phyloP scores from a whole-genome alignment of 805 yeast species.

The Grigorovia transvaalensis region DNA sequence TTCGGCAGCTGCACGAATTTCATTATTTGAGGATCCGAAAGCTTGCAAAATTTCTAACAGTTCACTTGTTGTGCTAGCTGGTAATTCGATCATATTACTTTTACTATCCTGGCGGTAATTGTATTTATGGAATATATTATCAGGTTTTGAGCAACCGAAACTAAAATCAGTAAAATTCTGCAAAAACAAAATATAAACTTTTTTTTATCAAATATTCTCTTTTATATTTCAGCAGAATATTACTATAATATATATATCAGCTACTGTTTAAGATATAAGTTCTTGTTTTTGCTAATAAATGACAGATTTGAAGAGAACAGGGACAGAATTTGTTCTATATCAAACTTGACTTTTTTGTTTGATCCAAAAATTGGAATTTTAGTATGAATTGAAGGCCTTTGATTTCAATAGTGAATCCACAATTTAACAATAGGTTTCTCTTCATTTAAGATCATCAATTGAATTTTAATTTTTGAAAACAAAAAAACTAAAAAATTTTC shows the following conservation, averaged over 20 bases:
- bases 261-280: too few species aligned
- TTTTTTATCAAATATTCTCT: too few species aligned
- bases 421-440: background rate
- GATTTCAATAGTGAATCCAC: background rate
- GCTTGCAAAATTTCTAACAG: constrained; percentile 50
- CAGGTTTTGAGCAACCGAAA: too few species aligned
- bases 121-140: too few species aligned
- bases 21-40: constrained; percentile 71
- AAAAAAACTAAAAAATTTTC: too few species aligned
- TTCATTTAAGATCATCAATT: background rate
- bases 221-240: too few species aligned
- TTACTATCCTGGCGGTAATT: background rate
- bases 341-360: background rate
- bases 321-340: background rate
- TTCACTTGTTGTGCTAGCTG: constrained; percentile 49
- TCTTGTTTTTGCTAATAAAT: too few species aligned
- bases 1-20: constrained; percentile 70
- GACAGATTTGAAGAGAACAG: background rate
- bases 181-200: too few species aligned
- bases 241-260: too few species aligned
- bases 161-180: too few species aligned
- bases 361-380: too few species aligned
- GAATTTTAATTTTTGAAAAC: background rate
- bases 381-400: background rate
- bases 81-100: constrained; percentile 34